phyloP scores from a whole-genome alignment of 2,329 filamentous ascomycete species.

The Gyromitra esculenta region DNA sequence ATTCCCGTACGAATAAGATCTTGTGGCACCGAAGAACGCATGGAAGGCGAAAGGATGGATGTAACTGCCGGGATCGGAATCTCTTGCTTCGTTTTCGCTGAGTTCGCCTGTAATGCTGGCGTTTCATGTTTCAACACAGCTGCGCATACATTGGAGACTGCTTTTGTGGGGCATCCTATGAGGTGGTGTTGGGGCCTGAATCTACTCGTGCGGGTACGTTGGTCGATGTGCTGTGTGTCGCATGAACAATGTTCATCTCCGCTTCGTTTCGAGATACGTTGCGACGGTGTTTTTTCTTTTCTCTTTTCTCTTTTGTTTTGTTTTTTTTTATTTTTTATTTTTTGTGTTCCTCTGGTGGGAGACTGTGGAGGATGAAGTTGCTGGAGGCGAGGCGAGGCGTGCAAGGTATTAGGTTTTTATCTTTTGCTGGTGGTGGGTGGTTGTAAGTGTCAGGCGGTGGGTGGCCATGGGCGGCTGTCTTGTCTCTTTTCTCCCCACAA shows the following conservation, averaged over 20 bases:
- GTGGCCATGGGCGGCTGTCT: neutral
- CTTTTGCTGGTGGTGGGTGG: too few species aligned
- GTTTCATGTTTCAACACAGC: slow-evolving; percentile 31
- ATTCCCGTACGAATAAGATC: slow-evolving; percentile 40
- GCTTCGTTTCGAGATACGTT: slow-evolving; percentile 24
- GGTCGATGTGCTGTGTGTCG: slow-evolving; percentile 19
- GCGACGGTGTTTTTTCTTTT: neutral
- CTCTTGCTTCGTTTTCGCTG: slow-evolving; percentile 9
- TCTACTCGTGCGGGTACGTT: slow-evolving; percentile 1
- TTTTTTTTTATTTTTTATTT: slow-evolving; percentile 13
- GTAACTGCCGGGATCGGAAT: slow-evolving; percentile 26
- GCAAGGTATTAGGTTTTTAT: neutral
- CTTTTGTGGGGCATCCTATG: slow-evolving; percentile 4
- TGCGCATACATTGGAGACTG: neutral
- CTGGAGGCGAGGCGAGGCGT: neutral
- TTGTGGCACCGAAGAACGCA: slow-evolving; percentile 50
- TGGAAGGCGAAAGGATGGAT: slow-evolving; percentile 38
- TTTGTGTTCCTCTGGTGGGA: neutral
- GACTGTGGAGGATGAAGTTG: slow-evolving; percentile 2
- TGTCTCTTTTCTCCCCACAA: slow-evolving; percentile 17
- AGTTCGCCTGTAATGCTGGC: slow-evolving; percentile 42
- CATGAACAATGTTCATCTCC: slow-evolving; percentile 29
- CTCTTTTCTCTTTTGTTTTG: neutral
- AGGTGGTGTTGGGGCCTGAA: slow-evolving; percentile 8
- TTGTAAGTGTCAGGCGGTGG: neutral